Evolutionary conservation across 768 basidiomycete genomes (phyloP).

Genomic region (Plicaturopsis crispa): DNA sequence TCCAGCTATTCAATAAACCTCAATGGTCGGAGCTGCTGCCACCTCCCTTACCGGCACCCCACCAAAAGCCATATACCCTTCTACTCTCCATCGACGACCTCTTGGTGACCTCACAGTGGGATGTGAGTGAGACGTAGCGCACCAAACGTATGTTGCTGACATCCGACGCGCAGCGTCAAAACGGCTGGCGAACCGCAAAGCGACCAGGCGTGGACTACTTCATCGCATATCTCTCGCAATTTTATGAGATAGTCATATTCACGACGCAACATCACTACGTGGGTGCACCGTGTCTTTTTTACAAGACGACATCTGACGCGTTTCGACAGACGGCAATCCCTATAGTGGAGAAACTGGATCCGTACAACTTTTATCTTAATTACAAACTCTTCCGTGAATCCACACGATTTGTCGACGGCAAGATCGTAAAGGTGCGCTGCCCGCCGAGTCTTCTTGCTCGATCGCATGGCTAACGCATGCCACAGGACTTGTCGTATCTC

Average conservation of each 20-base stretch:
- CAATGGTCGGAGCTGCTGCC: constrained; percentile 90
- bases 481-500: constrained; percentile 83
- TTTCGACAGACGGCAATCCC: constrained; percentile 72
- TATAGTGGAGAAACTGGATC: constrained; percentile 89
- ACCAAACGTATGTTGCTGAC: not conserved
- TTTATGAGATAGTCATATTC: constrained; percentile 97
- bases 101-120: constrained; percentile 89
- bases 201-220: constrained; percentile 98
- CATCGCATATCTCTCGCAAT: constrained; percentile 93
- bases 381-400: constrained; percentile 93
- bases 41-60: constrained; percentile 71
- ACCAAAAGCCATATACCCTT: constrained; percentile 88
- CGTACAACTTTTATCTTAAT: constrained; percentile 81
- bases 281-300: constrained; percentile 24
- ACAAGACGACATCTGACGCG: constrained; percentile 1
- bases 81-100: constrained; percentile 89
- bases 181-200: constrained; percentile 97
- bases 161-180: constrained; percentile 52
- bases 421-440: constrained; percentile 69
- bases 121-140: constrained; percentile 78
- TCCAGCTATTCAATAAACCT: constrained; percentile 87
- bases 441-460: not conserved
- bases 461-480: not conserved
- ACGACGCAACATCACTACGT: constrained; percentile 88
- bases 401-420: constrained; percentile 75